A percentile compares a stretch with the other conserved stretches of the same genome.
phyloP scores from a whole-genome alignment of 805 yeast genomes.

The Zygosaccharomyces rouxii region DNA sequence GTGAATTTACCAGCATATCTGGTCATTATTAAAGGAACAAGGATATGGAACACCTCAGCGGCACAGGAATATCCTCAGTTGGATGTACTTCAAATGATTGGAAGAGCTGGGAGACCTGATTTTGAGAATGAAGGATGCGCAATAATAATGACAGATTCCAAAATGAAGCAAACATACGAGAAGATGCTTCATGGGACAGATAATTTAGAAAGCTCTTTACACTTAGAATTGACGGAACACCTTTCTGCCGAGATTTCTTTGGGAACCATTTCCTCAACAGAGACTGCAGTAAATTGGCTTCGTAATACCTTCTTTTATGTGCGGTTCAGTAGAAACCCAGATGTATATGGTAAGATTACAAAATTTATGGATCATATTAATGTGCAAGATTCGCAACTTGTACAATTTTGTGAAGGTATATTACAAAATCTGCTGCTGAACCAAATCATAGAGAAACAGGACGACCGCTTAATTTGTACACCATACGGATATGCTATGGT shows the following conservation, averaged over 20 bases:
- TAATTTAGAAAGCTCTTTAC: constrained; percentile 45
- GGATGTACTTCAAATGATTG: constrained; percentile 60
- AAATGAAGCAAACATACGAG: constrained; percentile 38
- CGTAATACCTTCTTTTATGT: constrained; percentile 47
- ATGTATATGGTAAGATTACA: constrained; percentile 36
- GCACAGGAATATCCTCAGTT: constrained; percentile 51
- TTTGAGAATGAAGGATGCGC: constrained; percentile 48
- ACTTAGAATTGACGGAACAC: constrained; percentile 39
- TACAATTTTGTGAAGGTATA: constrained; percentile 34
- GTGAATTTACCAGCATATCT: constrained; percentile 58
- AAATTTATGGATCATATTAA: constrained; percentile 14
- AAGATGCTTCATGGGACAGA: constrained; percentile 41
- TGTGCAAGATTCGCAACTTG: constrained; percentile 33
- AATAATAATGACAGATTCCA: constrained; percentile 43
- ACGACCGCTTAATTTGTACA: constrained; percentile 32
- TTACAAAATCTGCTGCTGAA: constrained; percentile 34
- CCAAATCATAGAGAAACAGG: constrained; percentile 28
- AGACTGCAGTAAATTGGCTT: constrained; percentile 45
- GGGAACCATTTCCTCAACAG: constrained; percentile 36
- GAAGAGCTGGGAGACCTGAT: constrained; percentile 61
- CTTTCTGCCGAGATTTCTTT: constrained; percentile 44
- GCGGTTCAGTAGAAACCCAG: constrained; percentile 40
- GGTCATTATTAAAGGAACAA: constrained; percentile 60
- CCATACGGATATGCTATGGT: constrained; percentile 47
- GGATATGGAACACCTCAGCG: constrained; percentile 49